Percentiles rank a stretch among this genome's conserved stretches.
Evolutionary conservation across 2,329 filamentous ascomycete species (phyloP).

Genomic region (Botrytis fabae): DNA sequence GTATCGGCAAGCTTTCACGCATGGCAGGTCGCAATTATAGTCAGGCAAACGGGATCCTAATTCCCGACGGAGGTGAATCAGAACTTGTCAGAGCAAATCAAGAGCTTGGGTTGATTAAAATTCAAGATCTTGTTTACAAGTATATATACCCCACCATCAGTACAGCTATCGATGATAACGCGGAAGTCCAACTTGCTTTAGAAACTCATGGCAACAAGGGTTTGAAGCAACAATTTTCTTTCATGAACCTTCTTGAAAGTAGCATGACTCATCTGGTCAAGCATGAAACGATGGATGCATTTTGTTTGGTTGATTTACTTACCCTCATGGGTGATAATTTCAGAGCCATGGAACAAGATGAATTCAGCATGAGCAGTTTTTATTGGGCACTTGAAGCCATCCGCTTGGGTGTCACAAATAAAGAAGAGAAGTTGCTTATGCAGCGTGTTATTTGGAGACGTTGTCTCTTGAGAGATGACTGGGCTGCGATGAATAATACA

Average conservation of each 20-base stretch:
- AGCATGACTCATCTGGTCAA: conserved; percentile 68
- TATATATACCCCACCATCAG: conserved; percentile 67
- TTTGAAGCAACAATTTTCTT: conserved; percentile 60
- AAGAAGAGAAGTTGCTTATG: conserved; percentile 56
- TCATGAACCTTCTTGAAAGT: conserved; percentile 71
- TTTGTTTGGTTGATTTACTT: conserved; percentile 70
- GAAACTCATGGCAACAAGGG: conserved; percentile 55
- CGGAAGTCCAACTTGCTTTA: conserved; percentile 74
- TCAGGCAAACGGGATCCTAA: conserved; percentile 42
- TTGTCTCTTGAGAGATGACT: conserved; percentile 80
- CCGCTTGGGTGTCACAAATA: conserved; percentile 52
- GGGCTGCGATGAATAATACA: conserved; percentile 76
- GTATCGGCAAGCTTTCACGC: conserved; percentile 78
- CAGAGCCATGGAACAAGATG: conserved; percentile 44
- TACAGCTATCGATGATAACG: conserved; percentile 75
- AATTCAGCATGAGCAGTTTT: conserved; percentile 63
- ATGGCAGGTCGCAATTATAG: conserved; percentile 58
- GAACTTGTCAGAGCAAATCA: conserved; percentile 37
- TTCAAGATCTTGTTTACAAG: conserved; percentile 79
- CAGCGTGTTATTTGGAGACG: conserved; percentile 81
- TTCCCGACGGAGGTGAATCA: conserved; percentile 41
- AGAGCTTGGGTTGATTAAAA: conserved; percentile 52
- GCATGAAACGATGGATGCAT: conserved; percentile 68
- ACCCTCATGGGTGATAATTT: conserved; percentile 64
- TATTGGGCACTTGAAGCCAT: conserved; percentile 52